Percentiles rank a stretch among this genome's conserved stretches.
phyloP scores from a whole-genome alignment of 768 basidiomycete species.

The Leccinum rimulosum region DNA sequence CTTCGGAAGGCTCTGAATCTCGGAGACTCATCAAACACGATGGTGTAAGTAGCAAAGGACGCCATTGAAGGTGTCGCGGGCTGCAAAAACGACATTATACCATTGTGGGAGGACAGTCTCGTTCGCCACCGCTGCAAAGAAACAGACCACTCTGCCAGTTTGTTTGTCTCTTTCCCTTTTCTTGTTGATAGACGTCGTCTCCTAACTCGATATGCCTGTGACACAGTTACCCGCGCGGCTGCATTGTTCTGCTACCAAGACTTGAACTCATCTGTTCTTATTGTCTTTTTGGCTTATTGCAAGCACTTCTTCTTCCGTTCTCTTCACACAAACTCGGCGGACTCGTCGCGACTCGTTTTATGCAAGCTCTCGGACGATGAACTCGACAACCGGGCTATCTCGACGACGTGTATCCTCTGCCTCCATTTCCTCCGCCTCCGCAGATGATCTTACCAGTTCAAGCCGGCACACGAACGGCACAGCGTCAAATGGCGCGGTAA shows the following conservation, averaged over 20 bases:
- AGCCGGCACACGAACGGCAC: slow-evolving; percentile 31
- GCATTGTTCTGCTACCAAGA: slow-evolving; percentile 3
- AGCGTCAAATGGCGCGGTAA: slow-evolving; percentile 28
- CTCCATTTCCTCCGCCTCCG: slow-evolving; percentile 36
- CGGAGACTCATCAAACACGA: no score
- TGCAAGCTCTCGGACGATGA: slow-evolving; percentile 39
- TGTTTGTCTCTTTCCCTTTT: no score
- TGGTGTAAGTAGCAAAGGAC: no score
- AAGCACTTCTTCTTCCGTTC: slow-evolving; percentile 2
- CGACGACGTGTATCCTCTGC: slow-evolving; percentile 52
- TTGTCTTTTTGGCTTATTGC: slow-evolving; percentile 2
- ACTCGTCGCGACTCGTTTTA: neutral
- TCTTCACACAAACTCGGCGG: slow-evolving; percentile 1
- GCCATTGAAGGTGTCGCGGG: no score
- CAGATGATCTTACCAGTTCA: slow-evolving; percentile 37
- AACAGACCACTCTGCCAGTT: no score
- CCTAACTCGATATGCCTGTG: no score
- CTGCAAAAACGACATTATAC: no score
- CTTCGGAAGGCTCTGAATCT: no score
- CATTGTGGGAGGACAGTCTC: no score
- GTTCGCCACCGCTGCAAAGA: no score
- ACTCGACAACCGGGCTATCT: slow-evolving; percentile 52
- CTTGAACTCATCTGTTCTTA: neutral
- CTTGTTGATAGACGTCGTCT: no score
- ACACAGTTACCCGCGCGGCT: no score